Percentiles rank a stretch among this genome's conserved stretches.
Evolutionary conservation across 2,329 filamentous ascomycete genomes (phyloP).

Genomic region (Botrytis paeoniae): DNA sequence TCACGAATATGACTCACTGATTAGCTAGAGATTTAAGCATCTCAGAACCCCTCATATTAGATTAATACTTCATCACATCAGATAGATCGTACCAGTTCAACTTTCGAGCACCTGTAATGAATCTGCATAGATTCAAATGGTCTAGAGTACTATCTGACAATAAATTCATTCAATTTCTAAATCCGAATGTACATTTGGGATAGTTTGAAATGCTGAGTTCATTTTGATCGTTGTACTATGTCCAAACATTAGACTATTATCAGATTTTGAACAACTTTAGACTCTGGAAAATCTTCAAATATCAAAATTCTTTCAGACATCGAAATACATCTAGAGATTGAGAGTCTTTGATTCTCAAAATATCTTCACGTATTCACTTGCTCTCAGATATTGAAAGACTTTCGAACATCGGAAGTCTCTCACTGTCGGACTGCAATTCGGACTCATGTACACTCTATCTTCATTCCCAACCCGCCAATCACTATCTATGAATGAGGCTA

Average conservation of each 20-base stretch:
- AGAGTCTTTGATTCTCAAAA: not conserved
- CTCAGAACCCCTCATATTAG: no score
- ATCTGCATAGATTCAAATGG: no score
- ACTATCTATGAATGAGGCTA: not conserved
- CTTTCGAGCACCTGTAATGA: no score
- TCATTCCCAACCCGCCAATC: not conserved
- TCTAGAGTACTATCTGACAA: no score
- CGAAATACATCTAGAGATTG: no score
- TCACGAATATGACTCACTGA: no score
- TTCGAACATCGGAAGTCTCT: not conserved
- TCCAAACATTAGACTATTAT: no score
- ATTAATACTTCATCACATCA: not conserved
- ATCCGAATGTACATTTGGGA: rapidly evolving
- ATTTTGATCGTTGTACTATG: not conserved
- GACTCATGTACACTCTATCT: not conserved
- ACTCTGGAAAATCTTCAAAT: no score
- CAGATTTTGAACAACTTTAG: no score
- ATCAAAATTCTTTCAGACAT: not conserved
- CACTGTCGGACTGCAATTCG: not conserved
- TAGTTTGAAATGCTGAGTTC: not conserved
- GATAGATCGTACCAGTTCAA: not conserved
- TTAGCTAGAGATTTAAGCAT: no score
- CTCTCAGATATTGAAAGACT: not conserved
- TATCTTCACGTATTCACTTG: not conserved
- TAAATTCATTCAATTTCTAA: not conserved